Percentiles rank a stretch among this genome's conserved stretches.
Evolutionary conservation across 1,139 yeast species (phyloP).

Genomic region (Geotrichum reessii): DNA sequence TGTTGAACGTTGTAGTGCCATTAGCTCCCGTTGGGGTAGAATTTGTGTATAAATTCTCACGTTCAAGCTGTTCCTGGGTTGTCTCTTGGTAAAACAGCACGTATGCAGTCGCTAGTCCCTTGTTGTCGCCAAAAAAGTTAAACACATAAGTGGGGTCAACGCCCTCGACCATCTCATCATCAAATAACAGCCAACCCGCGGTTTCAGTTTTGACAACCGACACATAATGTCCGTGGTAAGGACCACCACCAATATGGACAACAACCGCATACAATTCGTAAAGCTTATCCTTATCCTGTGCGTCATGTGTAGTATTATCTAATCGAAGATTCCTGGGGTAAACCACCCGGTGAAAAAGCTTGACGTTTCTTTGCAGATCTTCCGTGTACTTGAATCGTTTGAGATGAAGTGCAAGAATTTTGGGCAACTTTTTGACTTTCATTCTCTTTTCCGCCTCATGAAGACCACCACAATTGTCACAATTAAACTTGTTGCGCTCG

Average conservation of each 20-base stretch:
- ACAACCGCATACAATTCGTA: slow-evolving; percentile 84
- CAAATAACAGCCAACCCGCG: slow-evolving; percentile 86
- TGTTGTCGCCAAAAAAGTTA: slow-evolving; percentile 83
- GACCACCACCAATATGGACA: slow-evolving; percentile 95
- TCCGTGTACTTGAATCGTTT: slow-evolving; percentile 92
- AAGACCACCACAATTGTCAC: slow-evolving; percentile 82
- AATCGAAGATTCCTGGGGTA: slow-evolving; percentile 72
- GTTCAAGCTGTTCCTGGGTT: slow-evolving; percentile 17
- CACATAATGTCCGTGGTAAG: slow-evolving; percentile 95
- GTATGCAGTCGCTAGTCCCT: slow-evolving; percentile 88
- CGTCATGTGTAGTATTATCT: slow-evolving; percentile 65
- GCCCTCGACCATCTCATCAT: slow-evolving; percentile 89
- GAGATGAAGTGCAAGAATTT: slow-evolving; percentile 71
- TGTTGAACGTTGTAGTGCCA: not conserved
- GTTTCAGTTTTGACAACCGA: slow-evolving; percentile 73
- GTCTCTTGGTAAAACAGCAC: slow-evolving; percentile 64
- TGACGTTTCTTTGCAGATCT: slow-evolving; percentile 71
- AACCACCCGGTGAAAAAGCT: slow-evolving; percentile 76
- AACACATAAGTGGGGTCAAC: slow-evolving; percentile 80
- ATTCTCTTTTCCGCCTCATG: slow-evolving; percentile 96
- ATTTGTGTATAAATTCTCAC: slow-evolving; percentile 16
- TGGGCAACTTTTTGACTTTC: slow-evolving; percentile 72
- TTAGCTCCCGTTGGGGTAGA: not conserved
- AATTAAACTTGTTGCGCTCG: slow-evolving; percentile 85
- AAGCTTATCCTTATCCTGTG: slow-evolving; percentile 46